A percentile compares a stretch with the other conserved stretches of the same genome.
Evolutionary conservation across 805 yeast species (phyloP).

Genomic region (Yarrowia alimentaria): DNA sequence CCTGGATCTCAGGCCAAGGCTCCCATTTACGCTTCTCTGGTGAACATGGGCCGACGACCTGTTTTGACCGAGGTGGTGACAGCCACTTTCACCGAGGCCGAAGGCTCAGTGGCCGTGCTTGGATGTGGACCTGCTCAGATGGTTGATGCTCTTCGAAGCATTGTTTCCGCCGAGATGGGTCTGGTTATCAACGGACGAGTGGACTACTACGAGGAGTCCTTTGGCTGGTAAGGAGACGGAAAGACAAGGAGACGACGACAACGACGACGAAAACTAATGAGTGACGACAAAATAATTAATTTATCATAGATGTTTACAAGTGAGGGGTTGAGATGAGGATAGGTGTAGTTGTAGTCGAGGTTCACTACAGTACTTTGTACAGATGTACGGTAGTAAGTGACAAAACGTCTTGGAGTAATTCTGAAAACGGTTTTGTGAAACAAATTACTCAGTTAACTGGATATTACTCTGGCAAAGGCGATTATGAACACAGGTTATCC

Average conservation of each 20-base stretch:
- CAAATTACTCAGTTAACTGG: no score
- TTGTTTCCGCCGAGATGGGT: conserved; percentile 47
- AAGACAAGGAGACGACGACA: not conserved
- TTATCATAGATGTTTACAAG: no score
- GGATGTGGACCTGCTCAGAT: conserved; percentile 63
- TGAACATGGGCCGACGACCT: conserved; percentile 45
- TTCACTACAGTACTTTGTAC: no score
- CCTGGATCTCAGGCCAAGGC: conserved; percentile 4
- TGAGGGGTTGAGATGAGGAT: no score
- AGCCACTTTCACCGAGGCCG: conserved; percentile 42
- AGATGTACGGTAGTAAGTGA: no score
- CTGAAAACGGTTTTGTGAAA: no score
- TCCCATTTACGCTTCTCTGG: conserved; percentile 17
- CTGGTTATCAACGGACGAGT: conserved; percentile 48
- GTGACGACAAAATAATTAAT: no score
- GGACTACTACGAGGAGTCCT: conserved; percentile 73
- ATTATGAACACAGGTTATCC: no score
- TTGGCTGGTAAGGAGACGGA: conserved; percentile 53
- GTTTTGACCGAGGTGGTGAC: conserved; percentile 44
- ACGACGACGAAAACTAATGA: no score
- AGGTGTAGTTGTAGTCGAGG: no score
- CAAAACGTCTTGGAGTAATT: no score
- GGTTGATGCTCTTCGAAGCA: conserved; percentile 56
- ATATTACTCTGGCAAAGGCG: no score
- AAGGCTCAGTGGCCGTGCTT: conserved; percentile 50